Evolutionary conservation across 2,329 filamentous ascomycete species (phyloP), one percentile per base, ranked within the genome.

Genomic region (Sphaerulina populicola): DNA sequence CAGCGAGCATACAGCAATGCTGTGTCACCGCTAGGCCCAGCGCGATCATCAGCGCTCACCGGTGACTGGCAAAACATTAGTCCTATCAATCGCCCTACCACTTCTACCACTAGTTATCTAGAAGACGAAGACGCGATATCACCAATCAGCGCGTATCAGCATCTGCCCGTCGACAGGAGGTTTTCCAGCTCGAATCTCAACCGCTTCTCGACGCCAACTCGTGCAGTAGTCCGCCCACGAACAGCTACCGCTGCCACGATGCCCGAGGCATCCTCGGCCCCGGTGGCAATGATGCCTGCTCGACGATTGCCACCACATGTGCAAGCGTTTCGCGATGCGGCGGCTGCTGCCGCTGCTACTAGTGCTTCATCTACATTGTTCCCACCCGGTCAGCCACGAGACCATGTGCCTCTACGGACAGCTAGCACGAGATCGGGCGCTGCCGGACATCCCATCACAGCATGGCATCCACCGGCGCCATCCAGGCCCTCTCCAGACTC

Each of bases 381-480:
- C 50, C 60, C 63, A 9, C 52, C 60, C 3, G 51, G 55, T 2
- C 57, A 61, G 29, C 42, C 58, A 0, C 31, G 55, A 18, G 57
- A 64, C 51, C 64, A 62, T 39, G 60, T 66, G 3, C 64, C 64
- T 1, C 49, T 61, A 9, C 60, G 57, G 12, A 54, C 51, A 29
- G 49, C 43, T 10, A 55, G 53, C 11, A 51, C 51, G 18, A 56
- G 54, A 18, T 56, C 60, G 9, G 62, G 64, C 8, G 60, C 58
- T 1, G 60, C 60, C 1, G 59, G 60, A 2, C 65, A 68, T 47
- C 64, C 65, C 1, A 56, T 68, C 44, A 66, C 62, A 4, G 64
- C 57, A 2, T 68, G 66, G 66, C 62, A 63, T 54, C 66, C 66
- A 6, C 65, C 65, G 3, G 64, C 64, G 1, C 52, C 57, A 14